Conservation (phyloP, 805 yeast genomes). For the Kodamaea restingae region DNA sequence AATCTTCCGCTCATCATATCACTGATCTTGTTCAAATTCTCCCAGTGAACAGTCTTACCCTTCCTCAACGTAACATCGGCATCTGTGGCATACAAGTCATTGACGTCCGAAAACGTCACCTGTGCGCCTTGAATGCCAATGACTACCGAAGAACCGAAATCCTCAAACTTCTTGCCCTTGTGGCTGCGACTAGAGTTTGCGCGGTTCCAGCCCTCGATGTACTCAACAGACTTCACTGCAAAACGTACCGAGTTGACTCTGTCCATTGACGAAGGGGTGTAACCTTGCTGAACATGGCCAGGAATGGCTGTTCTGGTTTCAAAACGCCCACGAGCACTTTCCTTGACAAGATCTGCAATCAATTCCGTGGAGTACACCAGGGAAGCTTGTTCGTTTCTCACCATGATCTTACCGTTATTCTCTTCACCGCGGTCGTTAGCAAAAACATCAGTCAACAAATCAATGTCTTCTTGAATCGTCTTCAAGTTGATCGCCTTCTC, state of each 20-base stretch:
- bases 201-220: slow-evolving; percentile 46
- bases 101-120: slow-evolving; percentile 54
- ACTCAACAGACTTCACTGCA: slow-evolving; percentile 65
- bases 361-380: slow-evolving; percentile 63
- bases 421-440: slow-evolving; percentile 60
- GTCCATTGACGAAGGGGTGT: slow-evolving; percentile 72
- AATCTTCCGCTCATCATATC: slow-evolving; percentile 73
- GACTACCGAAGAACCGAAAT: slow-evolving; percentile 44
- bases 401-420: slow-evolving; percentile 64
- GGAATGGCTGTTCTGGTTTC: slow-evolving; percentile 80
- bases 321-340: slow-evolving; percentile 59
- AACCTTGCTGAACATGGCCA: slow-evolving; percentile 86
- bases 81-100: slow-evolving; percentile 53
- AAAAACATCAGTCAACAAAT: slow-evolving; percentile 55
- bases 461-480: slow-evolving; percentile 63
- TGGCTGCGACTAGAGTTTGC: neutral
- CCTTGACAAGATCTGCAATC: slow-evolving; percentile 66
- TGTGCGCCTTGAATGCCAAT: slow-evolving; percentile 69
- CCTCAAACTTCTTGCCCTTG: neutral
- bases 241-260: slow-evolving; percentile 70
- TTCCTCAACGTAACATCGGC: slow-evolving; percentile 62
- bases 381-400: slow-evolving; percentile 65
- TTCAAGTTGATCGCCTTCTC: slow-evolving; percentile 61
- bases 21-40: slow-evolving; percentile 50
- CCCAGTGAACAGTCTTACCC: slow-evolving; percentile 70